Evolutionary conservation across 2,329 filamentous ascomycete species (phyloP), one percentile per base, ranked within the genome.

Genomic region (Colletotrichum euphorbiae): DNA sequence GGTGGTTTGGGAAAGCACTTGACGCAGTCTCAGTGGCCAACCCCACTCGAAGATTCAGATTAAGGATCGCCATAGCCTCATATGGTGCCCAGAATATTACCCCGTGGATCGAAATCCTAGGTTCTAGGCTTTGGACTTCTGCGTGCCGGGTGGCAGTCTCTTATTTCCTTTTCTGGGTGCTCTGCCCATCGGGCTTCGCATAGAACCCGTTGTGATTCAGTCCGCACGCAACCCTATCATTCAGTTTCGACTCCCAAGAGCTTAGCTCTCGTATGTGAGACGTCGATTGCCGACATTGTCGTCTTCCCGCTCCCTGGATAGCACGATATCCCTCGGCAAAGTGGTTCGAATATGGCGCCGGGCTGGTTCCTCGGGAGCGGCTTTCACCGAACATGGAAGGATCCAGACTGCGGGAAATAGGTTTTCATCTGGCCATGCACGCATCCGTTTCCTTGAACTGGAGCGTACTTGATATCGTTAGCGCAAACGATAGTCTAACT

Each of bases 1-100:
- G 31, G 31, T 66, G 13, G 36, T 46, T 19, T 58, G 54, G 38
- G 19, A 40, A 24, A 33, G 24, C 40, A 59, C 3, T 19, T 40
- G 31, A 13, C 19, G 54, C 52, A 17, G 54, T n/a, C 21, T 6
- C 33, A 55, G 15, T 33, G 40, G 48, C 11, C 50, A 59, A 46
- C 62, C 62, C 62, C 66, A 69, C 40, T 50, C 28, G 21, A 40
- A 17, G 36, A 8, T 15, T 55, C 2, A 46, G 15, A 67, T 7
- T 48, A 48, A 55, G 43, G 46, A 31, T 62, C 17, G 17, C 19
- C 24, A 40, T 42, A 61, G 40, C 15, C 62, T 54, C 28, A 40
- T 7, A 19, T 36, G 15, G 28, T 21, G 46, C 24, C 48, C 9
- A 38, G 5, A 12, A 12, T 15, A 52, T 31, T 52, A 31, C 9